Conservation (phyloP, 768 basidiomycete genomes). For the Lentinula detonsa region DNA sequence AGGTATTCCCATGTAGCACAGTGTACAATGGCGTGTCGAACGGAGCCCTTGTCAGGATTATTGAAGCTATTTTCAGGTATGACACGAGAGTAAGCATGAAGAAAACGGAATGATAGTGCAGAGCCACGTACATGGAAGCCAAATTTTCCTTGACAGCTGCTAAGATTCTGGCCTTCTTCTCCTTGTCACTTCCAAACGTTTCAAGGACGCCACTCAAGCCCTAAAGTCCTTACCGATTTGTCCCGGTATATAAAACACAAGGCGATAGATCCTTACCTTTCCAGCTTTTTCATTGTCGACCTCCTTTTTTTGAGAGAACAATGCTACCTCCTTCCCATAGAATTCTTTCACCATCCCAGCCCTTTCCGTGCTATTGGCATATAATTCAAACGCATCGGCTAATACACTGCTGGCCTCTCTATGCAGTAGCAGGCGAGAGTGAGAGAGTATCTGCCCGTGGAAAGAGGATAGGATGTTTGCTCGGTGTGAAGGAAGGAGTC, state of each 20-base stretch:
- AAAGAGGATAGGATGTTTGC: constrained; percentile 74
- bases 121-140: constrained; percentile 55
- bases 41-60: constrained; percentile 84
- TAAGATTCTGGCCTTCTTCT: constrained; percentile 63
- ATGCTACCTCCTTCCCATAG: constrained; percentile 80
- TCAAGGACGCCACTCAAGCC: constrained; percentile 68
- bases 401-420: constrained; percentile 79
- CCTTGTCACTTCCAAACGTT: constrained; percentile 40
- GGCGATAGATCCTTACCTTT: neutral
- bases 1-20: constrained; percentile 86
- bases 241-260: neutral
- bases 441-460: constrained; percentile 55
- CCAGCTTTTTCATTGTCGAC: constrained; percentile 20
- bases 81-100: neutral
- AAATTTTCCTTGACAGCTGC: constrained; percentile 69
- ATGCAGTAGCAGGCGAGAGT: constrained; percentile 64
- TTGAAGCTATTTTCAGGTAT: constrained; percentile 88
- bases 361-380: constrained; percentile 81
- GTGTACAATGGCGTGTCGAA: constrained; percentile 85
- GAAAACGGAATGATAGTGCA: neutral
- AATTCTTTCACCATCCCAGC: constrained; percentile 79
- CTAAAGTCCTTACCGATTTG: constrained; percentile 54
- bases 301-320: constrained; percentile 53
- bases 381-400: constrained; percentile 85
- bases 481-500: constrained; percentile 69